Percentiles rank a stretch among this genome's conserved stretches.
phyloP scores from a whole-genome alignment of 2,329 filamentous ascomycete species.

The Phaeomoniella chlamydospora region DNA sequence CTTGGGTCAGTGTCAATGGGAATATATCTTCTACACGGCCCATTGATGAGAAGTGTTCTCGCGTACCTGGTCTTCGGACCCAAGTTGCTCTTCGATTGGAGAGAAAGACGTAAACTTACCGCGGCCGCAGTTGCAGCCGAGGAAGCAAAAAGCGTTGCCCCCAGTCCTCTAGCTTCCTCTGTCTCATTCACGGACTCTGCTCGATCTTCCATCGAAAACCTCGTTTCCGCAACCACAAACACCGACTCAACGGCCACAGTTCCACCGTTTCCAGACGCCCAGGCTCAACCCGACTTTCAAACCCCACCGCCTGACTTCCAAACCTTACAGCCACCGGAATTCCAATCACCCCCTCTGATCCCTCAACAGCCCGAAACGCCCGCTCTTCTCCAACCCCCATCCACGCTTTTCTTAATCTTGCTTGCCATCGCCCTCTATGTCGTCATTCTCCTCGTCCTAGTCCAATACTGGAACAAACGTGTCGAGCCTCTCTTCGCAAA shows the following conservation, averaged over 20 bases:
- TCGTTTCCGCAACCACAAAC: background rate
- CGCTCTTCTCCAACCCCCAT: constrained; percentile 3
- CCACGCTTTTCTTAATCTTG: constrained; percentile 5
- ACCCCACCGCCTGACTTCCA: background rate
- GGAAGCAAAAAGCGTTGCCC: constrained; percentile 2
- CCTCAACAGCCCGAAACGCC: too few species aligned
- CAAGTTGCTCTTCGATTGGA: constrained; percentile 9
- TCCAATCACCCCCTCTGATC: too few species aligned
- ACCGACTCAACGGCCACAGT: background rate
- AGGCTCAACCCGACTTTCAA: background rate
- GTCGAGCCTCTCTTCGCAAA: constrained; percentile 35
- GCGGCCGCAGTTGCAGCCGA: constrained; percentile 10
- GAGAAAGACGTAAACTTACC: constrained; percentile 16
- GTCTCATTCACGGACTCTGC: background rate
- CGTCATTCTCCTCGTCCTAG: constrained; percentile 48
- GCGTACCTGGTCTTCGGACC: constrained; percentile 45
- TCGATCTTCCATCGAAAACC: background rate
- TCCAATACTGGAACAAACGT: constrained; percentile 40
- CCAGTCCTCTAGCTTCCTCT: background rate
- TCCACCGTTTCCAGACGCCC: too few species aligned
- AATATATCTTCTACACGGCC: constrained; percentile 49
- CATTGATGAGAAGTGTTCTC: constrained; percentile 43
- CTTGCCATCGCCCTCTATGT: constrained; percentile 39
- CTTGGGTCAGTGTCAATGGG: constrained; percentile 51
- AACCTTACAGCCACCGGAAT: too few species aligned